Percentiles rank a stretch among this genome's conserved stretches.
Evolutionary conservation across 2,329 filamentous ascomycete species (phyloP).

Genomic region (Triangularia setosa): DNA sequence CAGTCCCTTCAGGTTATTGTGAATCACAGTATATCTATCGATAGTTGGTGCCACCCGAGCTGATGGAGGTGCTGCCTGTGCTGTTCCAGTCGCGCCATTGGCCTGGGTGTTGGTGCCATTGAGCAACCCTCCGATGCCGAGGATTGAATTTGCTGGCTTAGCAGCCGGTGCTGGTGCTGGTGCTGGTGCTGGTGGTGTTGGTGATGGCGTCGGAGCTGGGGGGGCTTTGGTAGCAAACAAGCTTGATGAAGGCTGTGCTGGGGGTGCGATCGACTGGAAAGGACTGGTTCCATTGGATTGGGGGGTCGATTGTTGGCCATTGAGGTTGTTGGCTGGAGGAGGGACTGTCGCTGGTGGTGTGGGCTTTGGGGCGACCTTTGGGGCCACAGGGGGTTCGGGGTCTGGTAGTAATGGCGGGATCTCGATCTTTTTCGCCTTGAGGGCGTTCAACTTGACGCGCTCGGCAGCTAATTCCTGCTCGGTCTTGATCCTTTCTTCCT

Average conservation of each 20-base stretch:
- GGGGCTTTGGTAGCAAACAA: background rate
- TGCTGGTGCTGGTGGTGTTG: background rate
- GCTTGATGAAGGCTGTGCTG: background rate
- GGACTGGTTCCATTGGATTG: background rate
- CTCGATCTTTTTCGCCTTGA: slow-evolving; percentile 31
- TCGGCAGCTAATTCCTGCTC: slow-evolving; percentile 28
- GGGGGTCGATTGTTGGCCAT: background rate
- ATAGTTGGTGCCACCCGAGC: background rate
- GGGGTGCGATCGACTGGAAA: background rate
- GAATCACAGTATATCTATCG: slow-evolving; percentile 56
- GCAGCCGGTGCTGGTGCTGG: slow-evolving; percentile 3
- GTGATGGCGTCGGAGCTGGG: slow-evolving; percentile 1
- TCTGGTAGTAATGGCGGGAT: slow-evolving; percentile 24
- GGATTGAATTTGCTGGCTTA: slow-evolving; percentile 6
- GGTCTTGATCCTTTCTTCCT: slow-evolving; percentile 30
- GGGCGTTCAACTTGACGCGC: slow-evolving; percentile 27
- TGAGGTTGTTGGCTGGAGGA: background rate
- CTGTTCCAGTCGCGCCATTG: slow-evolving; percentile 6
- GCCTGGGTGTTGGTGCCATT: slow-evolving; percentile 5
- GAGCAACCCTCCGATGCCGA: slow-evolving; percentile 9
- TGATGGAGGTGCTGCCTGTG: slow-evolving; percentile 2
- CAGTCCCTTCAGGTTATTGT: slow-evolving; percentile 62
- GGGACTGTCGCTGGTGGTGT: background rate
- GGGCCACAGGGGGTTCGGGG: slow-evolving; percentile 17
- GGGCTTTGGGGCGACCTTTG: slow-evolving; percentile 7